Base-by-base conservation (phyloP, 2,329 filamentous ascomycete genomes). In the Mycogone perniciosa region DNA sequence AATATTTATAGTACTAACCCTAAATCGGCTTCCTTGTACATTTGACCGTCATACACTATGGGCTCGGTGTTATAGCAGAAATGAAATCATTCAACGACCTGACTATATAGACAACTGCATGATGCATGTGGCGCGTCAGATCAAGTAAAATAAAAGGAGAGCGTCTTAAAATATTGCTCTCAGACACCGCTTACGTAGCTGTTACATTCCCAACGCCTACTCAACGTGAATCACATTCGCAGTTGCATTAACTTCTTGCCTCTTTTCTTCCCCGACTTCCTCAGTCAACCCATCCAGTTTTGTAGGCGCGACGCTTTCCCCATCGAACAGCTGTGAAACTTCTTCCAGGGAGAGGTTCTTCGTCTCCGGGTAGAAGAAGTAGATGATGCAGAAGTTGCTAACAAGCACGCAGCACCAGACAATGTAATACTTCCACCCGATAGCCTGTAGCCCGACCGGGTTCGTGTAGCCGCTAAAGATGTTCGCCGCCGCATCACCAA, bases 341-440 rank as follows among this genome's bases (percentile, higher is more conserved):
- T 76, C 74, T 57, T 81, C 78, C 3, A 80, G 63, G 13, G 76
- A 72, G 69, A 80, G 73, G 8, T 76, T 76, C 56, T 77, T 76
- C 2, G 77, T 75, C 54, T 80, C 75, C 0, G 76, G 76, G 56
- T 77, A 80, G 56, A 65, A 76, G 63, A 77, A 72, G 48, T 71
- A 68, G 27, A 78, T 68, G 50, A 50, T 50, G 48, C n/a, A n/a
- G n/a, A 50, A 50, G 48, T 50, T 50, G 41, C 48, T 50, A 13
- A 50, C 41, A 5, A 50, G 41, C 9, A 50, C 48, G 30, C 48
- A 50, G 10, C 48, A 50, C 48, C 48, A 59, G 9, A 69, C 58
- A 11, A 70, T 58, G 27, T 50, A 50, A 10, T 50, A 50, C 13
- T 45, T 50, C 48, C 48, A 47, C 7, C 44, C 44, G 13, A 47